Base-by-base conservation (phyloP, 2,329 filamentous ascomycete species). In the Colletotrichum sp. region DNA sequence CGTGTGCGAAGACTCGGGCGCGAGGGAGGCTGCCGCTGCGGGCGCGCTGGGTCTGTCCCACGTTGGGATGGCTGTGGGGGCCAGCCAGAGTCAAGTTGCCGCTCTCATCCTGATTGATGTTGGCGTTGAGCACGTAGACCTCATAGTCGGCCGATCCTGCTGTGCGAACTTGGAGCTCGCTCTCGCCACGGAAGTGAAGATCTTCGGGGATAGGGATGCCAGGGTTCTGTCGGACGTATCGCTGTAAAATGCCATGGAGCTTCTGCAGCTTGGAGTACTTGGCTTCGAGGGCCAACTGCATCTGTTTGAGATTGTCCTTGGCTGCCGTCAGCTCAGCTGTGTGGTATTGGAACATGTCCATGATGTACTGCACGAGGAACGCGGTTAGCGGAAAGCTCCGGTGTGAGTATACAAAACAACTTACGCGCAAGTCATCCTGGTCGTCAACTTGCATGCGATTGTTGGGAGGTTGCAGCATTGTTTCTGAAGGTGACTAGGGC, bases 1-100 rank as follows among this genome's bases (percentile, higher is more conserved):
- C 44, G 12, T 52, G n/a, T 4, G 44, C n/a, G 44, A 52, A 52
- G n/a, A 52, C 44, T 52, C n/a, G 44, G n/a, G 44, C 44, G 12
- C n/a, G 44, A 22, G 44, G 44, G n/a, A 52, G 44, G 44, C 44
- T 25, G n/a, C n/a, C 44, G 5, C 44, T 52, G 2, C 44, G 44
- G n/a, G 44, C n/a, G 6, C 44, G 44, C n/a, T 52, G 44, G 2
- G n/a, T 52, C 2, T 22, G 44, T 52, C 44, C 44, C 44, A 52
- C 44, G 3, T 52, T 22, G 0, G 44, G n/a, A 0, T 52, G 44
- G 44, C 2, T 6, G 9, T 13, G n/a, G 6, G 44, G 44, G 0
- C 44, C 44, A 13, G 44, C 44, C n/a, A 52, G n/a, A 25, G n/a
- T 25, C 44, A 52, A 22, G 44, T 52, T 13, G n/a, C 44, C n/a